These are phyloP conservation scores for Colletotrichum lindemuthianum DNA, from an alignment of 2,329 filamentous ascomycete genomes.

Conservation along the genomic window DNA sequence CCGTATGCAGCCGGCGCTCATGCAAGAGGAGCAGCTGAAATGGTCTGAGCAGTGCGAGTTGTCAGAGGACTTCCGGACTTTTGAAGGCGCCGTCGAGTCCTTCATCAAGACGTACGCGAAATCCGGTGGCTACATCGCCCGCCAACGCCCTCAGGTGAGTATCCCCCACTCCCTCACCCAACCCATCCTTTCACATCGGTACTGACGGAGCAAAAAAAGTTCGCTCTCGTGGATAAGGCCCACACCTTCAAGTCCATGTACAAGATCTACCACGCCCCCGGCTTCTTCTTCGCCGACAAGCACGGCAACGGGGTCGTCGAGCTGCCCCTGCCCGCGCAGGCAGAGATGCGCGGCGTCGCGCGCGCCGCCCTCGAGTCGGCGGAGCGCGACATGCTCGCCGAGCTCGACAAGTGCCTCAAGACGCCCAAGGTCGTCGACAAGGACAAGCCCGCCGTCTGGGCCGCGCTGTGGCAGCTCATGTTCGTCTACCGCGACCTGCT, in stretches of 20 bases:
- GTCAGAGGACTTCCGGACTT: conserved; percentile 4
- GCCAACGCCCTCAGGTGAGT: conserved; percentile 8
- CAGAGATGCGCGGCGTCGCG: conserved; percentile 53
- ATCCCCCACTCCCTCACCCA: not conserved
- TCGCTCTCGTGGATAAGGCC: conserved; percentile 51
- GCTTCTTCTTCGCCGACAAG: conserved; percentile 42
- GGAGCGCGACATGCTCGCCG: conserved; percentile 53
- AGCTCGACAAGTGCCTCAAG: conserved; percentile 50
- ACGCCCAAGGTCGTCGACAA: conserved; percentile 36
- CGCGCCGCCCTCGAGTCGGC: conserved; percentile 48
- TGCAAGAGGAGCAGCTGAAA: not conserved
- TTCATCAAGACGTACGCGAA: conserved; percentile 22
- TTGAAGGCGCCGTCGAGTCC: conserved; percentile 22
- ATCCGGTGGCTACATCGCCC: not conserved
- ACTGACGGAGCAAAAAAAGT: conserved; percentile 34
- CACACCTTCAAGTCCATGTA: conserved; percentile 61
- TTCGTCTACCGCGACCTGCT: conserved; percentile 58
- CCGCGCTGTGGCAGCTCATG: conserved; percentile 59
- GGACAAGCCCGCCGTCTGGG: conserved; percentile 57
- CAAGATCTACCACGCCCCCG: conserved; percentile 57
- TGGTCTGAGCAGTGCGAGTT: conserved; percentile 15
- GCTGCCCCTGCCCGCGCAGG: conserved; percentile 52
- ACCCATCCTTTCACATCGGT: not conserved
- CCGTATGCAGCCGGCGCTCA: not conserved
- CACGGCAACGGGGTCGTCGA: conserved; percentile 16